Conservation (phyloP, 495 filamentous ascomycete species). For the Daldinia childiae region DNA sequence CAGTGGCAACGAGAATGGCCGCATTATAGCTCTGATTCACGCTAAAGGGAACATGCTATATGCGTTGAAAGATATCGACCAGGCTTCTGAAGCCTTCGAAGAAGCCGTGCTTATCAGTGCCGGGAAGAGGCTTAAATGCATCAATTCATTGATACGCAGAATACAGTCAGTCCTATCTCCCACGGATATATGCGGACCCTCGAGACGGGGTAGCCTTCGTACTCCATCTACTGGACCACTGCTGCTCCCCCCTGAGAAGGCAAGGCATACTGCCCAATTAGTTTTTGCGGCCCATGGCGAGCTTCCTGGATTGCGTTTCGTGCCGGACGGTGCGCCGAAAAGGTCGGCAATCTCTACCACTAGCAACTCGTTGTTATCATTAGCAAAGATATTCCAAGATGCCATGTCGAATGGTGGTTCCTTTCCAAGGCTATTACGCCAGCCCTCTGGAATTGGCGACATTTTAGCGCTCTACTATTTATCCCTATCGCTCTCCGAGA, state of each 20-base stretch:
- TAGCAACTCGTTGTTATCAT: conserved; percentile 92
- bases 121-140: conserved; percentile 74
- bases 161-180: conserved; percentile 77
- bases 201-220: conserved; percentile 34
- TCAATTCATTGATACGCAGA: conserved; percentile 80
- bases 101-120: conserved; percentile 91
- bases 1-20: conserved; percentile 87
- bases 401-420: conserved; percentile 85
- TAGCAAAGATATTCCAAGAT: conserved; percentile 99
- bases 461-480: conserved; percentile 97
- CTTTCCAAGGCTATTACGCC: conserved; percentile 64
- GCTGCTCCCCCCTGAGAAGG: conserved; percentile 82
- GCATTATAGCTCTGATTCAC: conserved; percentile 91
- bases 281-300: conserved; percentile 83
- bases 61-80: conserved; percentile 82
- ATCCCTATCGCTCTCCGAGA: conserved; percentile 92
- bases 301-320: conserved; percentile 82
- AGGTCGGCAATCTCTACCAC: conserved; percentile 91
- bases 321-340: conserved; percentile 75
- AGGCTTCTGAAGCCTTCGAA: conserved; percentile 90
- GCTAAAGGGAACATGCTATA: conserved; percentile 99
- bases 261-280: conserved; percentile 81
- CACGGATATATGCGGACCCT: conserved; percentile 45
- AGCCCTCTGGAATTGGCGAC: conserved; percentile 82
- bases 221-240: conserved; percentile 58